A percentile compares a stretch with the other conserved stretches of the same genome.
These are phyloP conservation scores for Hibiscus mutabilis DNA, from an alignment of 345 rosid genomes.

Conservation along the genomic window DNA sequence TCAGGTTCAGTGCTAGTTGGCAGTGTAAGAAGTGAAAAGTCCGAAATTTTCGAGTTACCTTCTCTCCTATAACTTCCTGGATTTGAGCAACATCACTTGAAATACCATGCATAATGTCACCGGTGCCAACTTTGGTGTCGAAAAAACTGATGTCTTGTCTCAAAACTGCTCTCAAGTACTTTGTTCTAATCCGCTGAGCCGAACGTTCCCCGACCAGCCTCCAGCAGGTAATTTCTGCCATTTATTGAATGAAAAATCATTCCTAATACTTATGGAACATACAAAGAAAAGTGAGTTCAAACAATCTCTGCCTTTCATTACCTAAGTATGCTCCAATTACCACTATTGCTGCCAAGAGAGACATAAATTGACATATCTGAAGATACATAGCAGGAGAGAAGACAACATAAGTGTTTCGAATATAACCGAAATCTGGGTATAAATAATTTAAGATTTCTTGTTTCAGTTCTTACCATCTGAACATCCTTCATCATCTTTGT, in stretches of 20 bases:
- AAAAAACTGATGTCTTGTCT: conserved; percentile 52
- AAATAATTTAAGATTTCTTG: background rate
- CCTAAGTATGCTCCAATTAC: conserved; percentile 54
- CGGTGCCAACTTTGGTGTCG: conserved; percentile 45
- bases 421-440: background rate
- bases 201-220: conserved; percentile 58
- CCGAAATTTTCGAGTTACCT: conserved; percentile 21
- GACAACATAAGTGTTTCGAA: background rate
- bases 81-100: conserved; percentile 68
- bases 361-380: conserved; percentile 48
- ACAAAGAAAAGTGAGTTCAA: background rate
- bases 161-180: conserved; percentile 46
- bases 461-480: conserved; percentile 25
- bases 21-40: background rate
- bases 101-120: conserved; percentile 68
- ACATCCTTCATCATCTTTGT: conserved; percentile 47
- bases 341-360: conserved; percentile 39
- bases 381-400: conserved; percentile 5
- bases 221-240: conserved; percentile 60
- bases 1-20: background rate
- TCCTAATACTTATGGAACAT: background rate
- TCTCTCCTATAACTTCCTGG: conserved; percentile 70
- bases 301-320: conserved; percentile 7
- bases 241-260: conserved; percentile 1
- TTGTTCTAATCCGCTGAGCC: conserved; percentile 55